Conservation (phyloP, 1,139 yeast species). For the Debaryomycetaceae sp. region DNA sequence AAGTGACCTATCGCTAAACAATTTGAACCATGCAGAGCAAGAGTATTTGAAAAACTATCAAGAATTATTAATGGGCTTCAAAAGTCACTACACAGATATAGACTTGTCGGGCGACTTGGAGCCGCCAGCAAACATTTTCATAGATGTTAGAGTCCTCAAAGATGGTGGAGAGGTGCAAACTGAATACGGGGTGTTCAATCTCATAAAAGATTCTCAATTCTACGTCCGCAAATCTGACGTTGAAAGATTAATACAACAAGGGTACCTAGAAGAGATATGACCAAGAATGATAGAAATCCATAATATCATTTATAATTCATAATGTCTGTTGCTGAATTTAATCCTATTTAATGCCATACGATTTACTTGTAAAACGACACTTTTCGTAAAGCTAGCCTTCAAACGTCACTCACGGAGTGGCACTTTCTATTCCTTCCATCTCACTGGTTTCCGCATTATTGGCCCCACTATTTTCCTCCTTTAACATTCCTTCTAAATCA, state of each 20-base stretch:
- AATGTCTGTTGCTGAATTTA: no score
- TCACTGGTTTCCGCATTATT: not conserved
- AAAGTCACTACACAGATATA: slow-evolving; percentile 77
- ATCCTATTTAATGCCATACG: no score
- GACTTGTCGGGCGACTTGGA: slow-evolving; percentile 83
- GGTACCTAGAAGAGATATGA: slow-evolving; percentile 75
- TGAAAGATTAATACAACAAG: slow-evolving; percentile 90
- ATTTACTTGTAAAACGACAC: no score
- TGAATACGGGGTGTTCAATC: slow-evolving; percentile 91
- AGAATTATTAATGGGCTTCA: slow-evolving; percentile 70
- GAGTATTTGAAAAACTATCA: slow-evolving; percentile 72
- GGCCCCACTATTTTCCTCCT: slow-evolving; percentile 5
- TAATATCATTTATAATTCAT: no score
- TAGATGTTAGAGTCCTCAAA: slow-evolving; percentile 87
- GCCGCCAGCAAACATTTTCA: slow-evolving; percentile 89
- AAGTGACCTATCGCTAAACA: slow-evolving; percentile 37
- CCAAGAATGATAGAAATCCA: no score
- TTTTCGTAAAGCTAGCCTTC: not conserved
- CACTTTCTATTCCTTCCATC: slow-evolving; percentile 2
- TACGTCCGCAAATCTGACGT: slow-evolving; percentile 93
- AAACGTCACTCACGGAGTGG: not conserved
- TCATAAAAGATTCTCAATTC: slow-evolving; percentile 94
- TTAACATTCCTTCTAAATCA: slow-evolving; percentile 22
- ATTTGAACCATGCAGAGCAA: slow-evolving; percentile 74
- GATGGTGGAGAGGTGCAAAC: slow-evolving; percentile 98